Conservation (phyloP, 1,284 basidiomycete genomes). For the Ganoderma sp. region DNA sequence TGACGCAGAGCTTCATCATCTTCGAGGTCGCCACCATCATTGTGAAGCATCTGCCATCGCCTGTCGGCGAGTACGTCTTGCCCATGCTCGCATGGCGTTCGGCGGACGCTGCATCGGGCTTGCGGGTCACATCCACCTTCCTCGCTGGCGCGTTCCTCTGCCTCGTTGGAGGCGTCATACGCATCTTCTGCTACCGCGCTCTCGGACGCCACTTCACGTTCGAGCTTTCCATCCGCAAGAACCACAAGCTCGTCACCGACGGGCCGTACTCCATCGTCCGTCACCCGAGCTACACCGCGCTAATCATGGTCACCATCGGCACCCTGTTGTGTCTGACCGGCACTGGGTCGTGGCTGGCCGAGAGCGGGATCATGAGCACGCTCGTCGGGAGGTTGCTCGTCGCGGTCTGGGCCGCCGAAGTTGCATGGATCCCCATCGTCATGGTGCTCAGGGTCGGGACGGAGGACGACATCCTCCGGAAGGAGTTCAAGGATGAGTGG, state of each 20-base stretch:
- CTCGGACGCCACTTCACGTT: conserved; percentile 37
- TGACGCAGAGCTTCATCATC: conserved; percentile 24
- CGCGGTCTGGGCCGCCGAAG: conserved; percentile 23
- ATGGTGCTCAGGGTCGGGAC: conserved; percentile 24
- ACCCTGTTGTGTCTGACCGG: conserved; percentile 23
- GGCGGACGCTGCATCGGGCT: conserved; percentile 18
- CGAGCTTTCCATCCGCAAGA: conserved; percentile 33
- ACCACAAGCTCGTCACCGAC: conserved; percentile 32
- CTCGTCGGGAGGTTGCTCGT: conserved; percentile 21
- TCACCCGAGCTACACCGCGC: conserved; percentile 35
- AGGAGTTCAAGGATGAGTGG: conserved; percentile 31
- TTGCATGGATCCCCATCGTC: conserved; percentile 24
- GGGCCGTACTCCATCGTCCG: conserved; percentile 37
- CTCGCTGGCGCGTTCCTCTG: conserved; percentile 26
- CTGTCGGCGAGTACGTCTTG: conserved; percentile 11
- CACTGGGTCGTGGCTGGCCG: conserved; percentile 28
- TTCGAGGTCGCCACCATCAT: conserved; percentile 28
- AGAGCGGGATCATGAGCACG: conserved; percentile 27
- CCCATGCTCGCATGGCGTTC: conserved; percentile 23
- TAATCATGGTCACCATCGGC: conserved; percentile 28
- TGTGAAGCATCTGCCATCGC: conserved; percentile 14
- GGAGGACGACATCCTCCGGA: conserved; percentile 29
- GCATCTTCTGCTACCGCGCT: conserved; percentile 32
- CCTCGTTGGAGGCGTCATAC: conserved; percentile 27
- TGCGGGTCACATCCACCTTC: conserved; percentile 30